Evolutionary conservation across 805 yeast genomes (phyloP), one percentile per base, ranked within the genome.

Genomic region (Wickerhamiella alocasiicola): DNA sequence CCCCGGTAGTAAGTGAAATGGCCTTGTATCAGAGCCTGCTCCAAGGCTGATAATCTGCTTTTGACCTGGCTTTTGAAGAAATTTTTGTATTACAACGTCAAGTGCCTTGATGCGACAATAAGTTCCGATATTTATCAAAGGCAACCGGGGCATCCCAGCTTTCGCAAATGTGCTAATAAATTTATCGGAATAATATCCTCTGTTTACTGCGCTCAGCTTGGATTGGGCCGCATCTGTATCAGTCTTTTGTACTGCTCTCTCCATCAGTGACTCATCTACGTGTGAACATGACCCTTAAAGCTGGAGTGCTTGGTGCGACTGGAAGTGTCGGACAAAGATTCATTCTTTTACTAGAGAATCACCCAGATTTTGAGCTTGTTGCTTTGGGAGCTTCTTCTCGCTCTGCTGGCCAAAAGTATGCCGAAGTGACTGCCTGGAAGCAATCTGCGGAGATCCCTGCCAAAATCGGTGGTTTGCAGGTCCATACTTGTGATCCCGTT

Each of bases 311-410:
- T 46, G 98, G 98, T 38, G 97, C 97, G 50, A 88, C 98, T 9
- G 98, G 98, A 40, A 78, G 94, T 31, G 98, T 91, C 28, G 98
- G 98, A 43, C 98, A 91, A 63, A 73, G 97, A 52, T 91, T 91
- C 59, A 87, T 91, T 46, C 67, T 88, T 36, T 67, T 91, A 36
- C 68, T 91, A 48, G 72, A 85, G 2, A 65, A 81, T 47, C 96
- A 91, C 59, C 97, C 97, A 19, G 83, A 83, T 46, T 85, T 91
- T 54, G 84, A 84, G 60, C 63, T 91, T 33, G 69, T 72, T 43
- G 91, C 76, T 6, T 66, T 91, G 41, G 98, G 98, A 51, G 98
- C 98, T 3, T 83, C 95, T 16, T 55, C 83, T 15, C 75, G 97
- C 58, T 84, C 95, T 19, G 95, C 97, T 15, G 97, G 97, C 36